Evolutionary conservation across 177 flowering plant species (phyloP), one percentile per base, ranked within the genome.

Genomic region (Telopea speciosissima): DNA sequence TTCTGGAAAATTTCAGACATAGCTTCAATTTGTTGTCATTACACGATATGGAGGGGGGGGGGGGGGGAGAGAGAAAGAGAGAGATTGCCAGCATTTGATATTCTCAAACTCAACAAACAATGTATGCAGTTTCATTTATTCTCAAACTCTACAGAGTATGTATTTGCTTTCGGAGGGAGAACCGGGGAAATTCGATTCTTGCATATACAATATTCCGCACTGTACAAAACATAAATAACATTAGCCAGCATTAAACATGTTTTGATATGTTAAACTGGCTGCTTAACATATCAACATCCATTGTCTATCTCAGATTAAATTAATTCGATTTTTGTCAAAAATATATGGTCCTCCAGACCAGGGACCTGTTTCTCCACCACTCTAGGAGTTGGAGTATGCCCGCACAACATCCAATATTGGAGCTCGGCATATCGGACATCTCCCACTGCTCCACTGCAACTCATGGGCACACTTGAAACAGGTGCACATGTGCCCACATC

Each of bases 401-500:
- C 85, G 87, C 68, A 93, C 97, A 19, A 91, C 86, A 70, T 93
- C 98, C 54, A 81, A 44, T 28, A 93, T 89, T 19, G 88, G 85
- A 73, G 90, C 88, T 72, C 82, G 78, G 62, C 98, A 91, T 60
- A 91, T 81, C 0, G 98, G 98, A 72, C 98, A 91, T 72, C 74
- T 87, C 31, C 94, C 87, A 66, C 84, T 82, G 33, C 83, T 82
- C 90, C 86, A 83, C 70, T 85, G 94, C 90, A 93, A 71, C 73
- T 91, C 96, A 54, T 89, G 83, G 7, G 91, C 97, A 75, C 98
- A 93, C 63, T 83, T 84, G 73, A 86, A 85, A 75, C 98, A 93
- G 24, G 97, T 86, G 79, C 98, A 93, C 98, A 93, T 91, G 81
- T 93, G 98, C 66, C 98, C 98, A 72, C 97, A 92, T 79, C 98